Conservation (phyloP, 345 rosid species). For the Bruguiera gymnorhiza region DNA sequence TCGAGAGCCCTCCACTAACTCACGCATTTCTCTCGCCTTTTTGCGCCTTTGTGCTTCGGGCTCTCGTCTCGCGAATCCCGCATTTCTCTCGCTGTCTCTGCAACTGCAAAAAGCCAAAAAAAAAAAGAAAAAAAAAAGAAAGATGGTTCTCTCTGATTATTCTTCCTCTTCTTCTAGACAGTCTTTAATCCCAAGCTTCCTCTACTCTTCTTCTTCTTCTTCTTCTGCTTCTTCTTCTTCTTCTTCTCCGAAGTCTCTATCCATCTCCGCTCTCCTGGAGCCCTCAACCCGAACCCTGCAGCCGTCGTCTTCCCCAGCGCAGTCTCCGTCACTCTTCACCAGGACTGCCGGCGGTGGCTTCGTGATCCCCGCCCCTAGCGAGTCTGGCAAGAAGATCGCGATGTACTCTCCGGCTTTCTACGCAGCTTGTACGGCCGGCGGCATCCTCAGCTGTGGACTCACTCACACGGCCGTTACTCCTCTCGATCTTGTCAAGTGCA, state of each 20-base stretch:
- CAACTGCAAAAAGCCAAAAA: conserved; percentile 3
- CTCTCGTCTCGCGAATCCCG: background rate
- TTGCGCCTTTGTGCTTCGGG: no score
- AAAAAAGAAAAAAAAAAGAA: no score
- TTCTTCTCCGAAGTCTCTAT: conserved; percentile 6
- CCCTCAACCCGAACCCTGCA: conserved; percentile 22
- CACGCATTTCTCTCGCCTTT: no score
- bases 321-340: conserved; percentile 14
- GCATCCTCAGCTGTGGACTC: conserved; percentile 89
- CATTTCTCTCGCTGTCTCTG: background rate
- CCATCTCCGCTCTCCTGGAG: conserved; percentile 48
- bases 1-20: no score
- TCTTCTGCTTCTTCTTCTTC: conserved; percentile 3
- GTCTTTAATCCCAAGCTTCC: conserved; percentile 43
- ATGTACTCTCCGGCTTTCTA: conserved; percentile 86
- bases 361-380: conserved; percentile 58
- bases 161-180: conserved; percentile 22
- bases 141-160: conserved; percentile 51
- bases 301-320: conserved; percentile 24
- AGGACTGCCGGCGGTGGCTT: conserved; percentile 11
- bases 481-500: conserved; percentile 98
- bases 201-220: background rate
- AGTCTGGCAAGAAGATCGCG: conserved; percentile 68
- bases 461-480: conserved; percentile 97
- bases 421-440: conserved; percentile 86